A percentile compares a stretch with the other conserved stretches of the same genome.
Evolutionary conservation across 441 rosid species (phyloP).

Genomic region (Aquilaria agallochum): DNA sequence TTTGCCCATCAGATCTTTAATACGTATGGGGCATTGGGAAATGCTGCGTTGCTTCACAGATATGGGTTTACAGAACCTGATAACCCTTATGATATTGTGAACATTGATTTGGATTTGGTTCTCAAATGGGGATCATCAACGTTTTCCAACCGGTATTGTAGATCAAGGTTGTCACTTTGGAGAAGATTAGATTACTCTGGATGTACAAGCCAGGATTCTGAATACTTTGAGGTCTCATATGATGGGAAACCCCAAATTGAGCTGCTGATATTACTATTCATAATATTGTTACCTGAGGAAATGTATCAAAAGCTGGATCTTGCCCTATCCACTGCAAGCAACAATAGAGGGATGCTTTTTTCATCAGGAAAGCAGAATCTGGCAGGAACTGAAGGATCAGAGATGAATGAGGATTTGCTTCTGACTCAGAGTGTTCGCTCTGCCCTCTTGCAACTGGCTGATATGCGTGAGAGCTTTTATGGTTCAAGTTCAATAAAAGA

Average conservation of each 20-base stretch:
- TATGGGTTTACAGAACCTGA: conserved; percentile 84
- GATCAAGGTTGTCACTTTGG: conserved; percentile 74
- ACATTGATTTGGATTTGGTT: conserved; percentile 80
- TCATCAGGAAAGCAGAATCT: conserved; percentile 27
- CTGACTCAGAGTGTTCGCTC: conserved; percentile 56
- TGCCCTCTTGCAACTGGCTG: conserved; percentile 60
- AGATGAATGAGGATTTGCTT: conserved; percentile 38
- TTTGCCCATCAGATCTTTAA: conserved; percentile 58
- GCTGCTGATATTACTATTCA: conserved; percentile 51
- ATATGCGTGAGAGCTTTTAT: conserved; percentile 62
- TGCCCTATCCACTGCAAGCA: conserved; percentile 29
- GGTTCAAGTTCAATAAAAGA: conserved; percentile 41
- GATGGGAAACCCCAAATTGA: conserved; percentile 80
- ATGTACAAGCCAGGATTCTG: conserved; percentile 59
- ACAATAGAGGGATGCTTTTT: conserved; percentile 25
- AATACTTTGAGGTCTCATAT: conserved; percentile 75
- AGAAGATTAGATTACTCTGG: conserved; percentile 59
- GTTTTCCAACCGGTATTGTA: conserved; percentile 54
- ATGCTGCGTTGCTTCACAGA: conserved; percentile 91
- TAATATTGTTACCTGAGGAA: conserved; percentile 55
- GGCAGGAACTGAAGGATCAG: conserved; percentile 25
- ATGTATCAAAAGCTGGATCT: conserved; percentile 44
- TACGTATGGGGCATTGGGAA: conserved; percentile 81
- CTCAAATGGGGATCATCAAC: conserved; percentile 57
- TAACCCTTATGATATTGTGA: conserved; percentile 70